Conservation (phyloP, 169 alveolate species). For the Perkinsus olseni region DNA sequence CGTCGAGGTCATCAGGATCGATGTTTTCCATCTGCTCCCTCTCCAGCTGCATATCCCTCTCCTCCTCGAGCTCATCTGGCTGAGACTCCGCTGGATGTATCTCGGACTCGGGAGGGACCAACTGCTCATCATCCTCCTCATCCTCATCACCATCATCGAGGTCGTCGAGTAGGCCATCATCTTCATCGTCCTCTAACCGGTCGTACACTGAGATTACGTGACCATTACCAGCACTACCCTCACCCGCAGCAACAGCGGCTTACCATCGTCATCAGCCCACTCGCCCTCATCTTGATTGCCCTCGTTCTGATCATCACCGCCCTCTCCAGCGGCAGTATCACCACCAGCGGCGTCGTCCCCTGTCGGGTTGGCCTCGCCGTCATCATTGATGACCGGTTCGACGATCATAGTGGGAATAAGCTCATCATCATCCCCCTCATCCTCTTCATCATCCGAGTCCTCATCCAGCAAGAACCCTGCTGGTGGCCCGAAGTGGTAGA, state of each 20-base stretch:
- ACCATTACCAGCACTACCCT: too few species aligned
- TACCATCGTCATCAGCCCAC: neutral
- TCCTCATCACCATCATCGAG: neutral
- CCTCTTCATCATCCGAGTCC: neutral
- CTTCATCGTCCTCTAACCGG: neutral
- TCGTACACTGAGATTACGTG: neutral
- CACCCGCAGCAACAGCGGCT: neutral
- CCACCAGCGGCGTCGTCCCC: neutral
- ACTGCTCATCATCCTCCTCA: neutral
- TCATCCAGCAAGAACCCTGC: neutral
- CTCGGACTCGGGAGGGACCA: neutral
- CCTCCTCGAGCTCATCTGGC: neutral
- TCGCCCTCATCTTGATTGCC: neutral
- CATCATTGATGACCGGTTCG: neutral
- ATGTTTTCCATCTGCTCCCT: neutral
- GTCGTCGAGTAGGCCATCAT: neutral
- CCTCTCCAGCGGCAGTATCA: neutral
- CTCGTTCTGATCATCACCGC: neutral
- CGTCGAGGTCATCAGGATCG: neutral
- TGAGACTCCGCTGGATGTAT: neutral
- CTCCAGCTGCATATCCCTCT: neutral
- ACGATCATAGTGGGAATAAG: neutral
- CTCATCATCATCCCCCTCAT: neutral
- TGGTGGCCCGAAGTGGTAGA: neutral
- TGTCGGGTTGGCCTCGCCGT: neutral